Conservation (phyloP, 805 yeast species). For the Torulaspora maleeae region DNA sequence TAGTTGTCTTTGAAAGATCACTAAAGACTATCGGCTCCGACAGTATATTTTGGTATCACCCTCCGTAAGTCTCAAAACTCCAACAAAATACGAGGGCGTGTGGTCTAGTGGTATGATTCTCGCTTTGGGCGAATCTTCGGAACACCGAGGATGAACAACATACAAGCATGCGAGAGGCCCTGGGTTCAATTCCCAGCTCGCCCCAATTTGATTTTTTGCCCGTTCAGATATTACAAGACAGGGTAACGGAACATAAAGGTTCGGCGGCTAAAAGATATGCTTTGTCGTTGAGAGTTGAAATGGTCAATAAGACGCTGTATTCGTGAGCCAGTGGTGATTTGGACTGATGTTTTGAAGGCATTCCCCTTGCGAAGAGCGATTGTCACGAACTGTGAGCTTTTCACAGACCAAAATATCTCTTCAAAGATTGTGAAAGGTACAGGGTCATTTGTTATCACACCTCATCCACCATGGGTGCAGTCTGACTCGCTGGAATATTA, state of each 20-base stretch:
- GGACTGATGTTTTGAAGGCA: no score
- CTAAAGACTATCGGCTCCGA: no score
- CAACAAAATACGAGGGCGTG: conserved; percentile 32
- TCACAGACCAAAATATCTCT: not conserved
- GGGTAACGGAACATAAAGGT: not conserved
- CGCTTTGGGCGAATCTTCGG: conserved; percentile 43
- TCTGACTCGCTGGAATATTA: no score
- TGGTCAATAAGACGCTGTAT: no score
- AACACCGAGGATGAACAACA: conserved; percentile 15
- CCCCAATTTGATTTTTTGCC: conserved; percentile 23
- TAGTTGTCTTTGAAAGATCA: no score
- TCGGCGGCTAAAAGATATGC: not conserved
- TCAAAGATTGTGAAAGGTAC: no score
- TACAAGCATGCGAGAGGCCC: conserved; percentile 48
- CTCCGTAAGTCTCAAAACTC: no score
- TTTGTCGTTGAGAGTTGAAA: not conserved
- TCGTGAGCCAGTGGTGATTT: no score
- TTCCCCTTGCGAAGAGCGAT: no score
- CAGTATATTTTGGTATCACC: no score
- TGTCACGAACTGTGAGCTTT: not conserved
- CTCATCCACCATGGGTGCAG: no score
- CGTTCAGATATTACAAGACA: not conserved
- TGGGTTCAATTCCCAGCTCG: conserved; percentile 52
- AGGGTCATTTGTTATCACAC: no score
- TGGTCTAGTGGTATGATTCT: conserved; percentile 56